These are phyloP conservation scores for Urostyla sp. DNA, from an alignment of 73 alveolate species.

Conservation along the genomic window DNA sequence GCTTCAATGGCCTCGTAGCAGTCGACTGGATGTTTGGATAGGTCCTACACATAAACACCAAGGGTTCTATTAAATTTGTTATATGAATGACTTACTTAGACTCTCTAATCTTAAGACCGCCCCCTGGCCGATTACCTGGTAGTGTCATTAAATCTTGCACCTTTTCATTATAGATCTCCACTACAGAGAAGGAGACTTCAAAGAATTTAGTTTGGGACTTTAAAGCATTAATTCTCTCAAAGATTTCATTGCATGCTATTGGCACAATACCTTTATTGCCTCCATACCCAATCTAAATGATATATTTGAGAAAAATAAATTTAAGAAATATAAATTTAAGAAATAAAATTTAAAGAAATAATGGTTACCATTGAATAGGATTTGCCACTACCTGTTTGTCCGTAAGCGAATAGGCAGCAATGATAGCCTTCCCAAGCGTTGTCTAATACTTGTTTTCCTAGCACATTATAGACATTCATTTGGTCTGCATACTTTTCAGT, in stretches of 20 bases:
- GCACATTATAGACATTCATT: conserved; percentile 77
- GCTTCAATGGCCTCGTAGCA: conserved; percentile 95
- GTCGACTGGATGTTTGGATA: conserved; percentile 94
- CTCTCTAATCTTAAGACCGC: conserved; percentile 98
- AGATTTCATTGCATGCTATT: conserved; percentile 80
- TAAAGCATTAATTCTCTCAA: conserved; percentile 60
- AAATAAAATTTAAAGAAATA: not conserved
- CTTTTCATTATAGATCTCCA: conserved; percentile 91
- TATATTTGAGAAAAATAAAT: no score
- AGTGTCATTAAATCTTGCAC: conserved; percentile 82
- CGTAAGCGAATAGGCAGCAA: conserved; percentile 93
- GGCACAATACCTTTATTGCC: conserved; percentile 86
- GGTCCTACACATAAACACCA: conserved; percentile 97
- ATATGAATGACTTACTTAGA: conserved; percentile 45
- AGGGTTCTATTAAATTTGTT: conserved; percentile 48
- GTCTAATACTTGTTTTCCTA: conserved; percentile 85
- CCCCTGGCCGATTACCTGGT: conserved; percentile 72
- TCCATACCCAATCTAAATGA: conserved; percentile 70
- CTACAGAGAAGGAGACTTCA: conserved; percentile 86
- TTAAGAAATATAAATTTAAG: no score
- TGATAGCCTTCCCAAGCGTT: conserved; percentile 96
- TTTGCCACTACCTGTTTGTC: conserved; percentile 95
- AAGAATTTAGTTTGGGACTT: conserved; percentile 61
- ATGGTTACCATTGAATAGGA: conserved; percentile 84
- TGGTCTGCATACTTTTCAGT: conserved; percentile 80